phyloP scores from a whole-genome alignment of 208 protist genomes.

The Strigomonas culicis region DNA sequence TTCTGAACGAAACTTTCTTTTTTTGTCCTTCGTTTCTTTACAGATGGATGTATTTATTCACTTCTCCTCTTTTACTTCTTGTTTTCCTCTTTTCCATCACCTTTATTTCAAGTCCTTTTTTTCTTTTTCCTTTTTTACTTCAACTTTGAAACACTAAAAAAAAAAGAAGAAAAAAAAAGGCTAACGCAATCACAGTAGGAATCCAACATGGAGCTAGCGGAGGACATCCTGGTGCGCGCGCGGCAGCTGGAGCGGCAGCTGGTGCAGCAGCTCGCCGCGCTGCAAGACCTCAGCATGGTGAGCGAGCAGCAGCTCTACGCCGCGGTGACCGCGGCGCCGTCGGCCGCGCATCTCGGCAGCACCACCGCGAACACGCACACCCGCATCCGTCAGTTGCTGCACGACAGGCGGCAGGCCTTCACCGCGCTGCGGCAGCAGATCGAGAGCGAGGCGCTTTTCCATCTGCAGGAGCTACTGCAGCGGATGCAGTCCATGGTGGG shows the following conservation, averaged over 20 bases:
- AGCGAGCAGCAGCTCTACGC: conserved; percentile 1
- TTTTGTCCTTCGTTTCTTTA: neutral
- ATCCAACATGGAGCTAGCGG: neutral
- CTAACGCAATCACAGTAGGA: neutral
- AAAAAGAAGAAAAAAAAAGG: neutral
- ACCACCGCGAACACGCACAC: conserved; percentile 42
- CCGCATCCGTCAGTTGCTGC: conserved; percentile 52
- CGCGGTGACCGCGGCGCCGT: neutral
- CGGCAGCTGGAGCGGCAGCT: too few relatives aligned
- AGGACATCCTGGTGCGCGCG: too few relatives aligned
- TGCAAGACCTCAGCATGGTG: too few relatives aligned
- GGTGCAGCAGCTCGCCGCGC: too few relatives aligned
- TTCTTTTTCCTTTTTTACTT: neutral
- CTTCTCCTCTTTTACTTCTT: neutral
- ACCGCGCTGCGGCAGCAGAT: conserved; percentile 32
- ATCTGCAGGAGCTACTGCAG: neutral
- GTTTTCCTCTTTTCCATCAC: neutral
- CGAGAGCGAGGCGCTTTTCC: conserved; percentile 8
- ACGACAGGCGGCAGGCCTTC: conserved; percentile 51
- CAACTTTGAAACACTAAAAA: neutral
- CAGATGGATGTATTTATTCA: too few relatives aligned
- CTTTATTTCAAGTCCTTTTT: neutral
- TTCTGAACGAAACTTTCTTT: neutral
- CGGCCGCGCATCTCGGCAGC: neutral
- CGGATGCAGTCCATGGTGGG: neutral